Base-by-base conservation (phyloP, 495 filamentous ascomycete species). In the Apodospora peruviana region DNA sequence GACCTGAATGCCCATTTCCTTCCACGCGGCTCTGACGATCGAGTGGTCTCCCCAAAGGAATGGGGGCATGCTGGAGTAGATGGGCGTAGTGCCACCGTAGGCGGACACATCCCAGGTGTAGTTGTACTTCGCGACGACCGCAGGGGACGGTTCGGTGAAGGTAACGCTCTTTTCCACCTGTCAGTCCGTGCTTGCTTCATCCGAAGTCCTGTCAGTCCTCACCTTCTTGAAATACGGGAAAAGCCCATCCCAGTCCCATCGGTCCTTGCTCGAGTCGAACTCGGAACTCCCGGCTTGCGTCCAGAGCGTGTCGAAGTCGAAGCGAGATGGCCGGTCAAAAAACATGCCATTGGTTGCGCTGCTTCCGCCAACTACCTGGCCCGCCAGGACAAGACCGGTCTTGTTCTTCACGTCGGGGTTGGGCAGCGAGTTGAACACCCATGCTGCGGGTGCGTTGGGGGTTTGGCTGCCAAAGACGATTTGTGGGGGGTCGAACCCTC, bases 31-130 rank as follows among this genome's bases (percentile, higher is more conserved):
- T 3, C 58, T 25, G 2, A 45, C 10, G 8, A 51, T 17, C 5
- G 9, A 17, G 23, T 61, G 52, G 36, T 57, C 55, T 25, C 23
- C 58, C 55, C 55, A 61, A 10, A 47, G 47, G 14, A 55, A 61
- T 0, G 52, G 49, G 2, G 55, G 52, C 14, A 55, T 50, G 40
- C 42, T 53, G 8, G 55, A 41, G 24, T 58, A 45, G 23, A 48
- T 48, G 17, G 47, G 47, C 24, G 47, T 49, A 7, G 47, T 35
- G 22, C 16, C 16, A 2, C 47, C 47, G 22, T 29, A 49, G 5
- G 19, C 39, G 1, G 38, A 21, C 17, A 17, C 10, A 25, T 49
- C 25, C 47, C 47, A 49, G 2, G 40, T 43, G 32, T 39, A 50
- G 1, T 24, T 17, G n/a, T 48, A 40, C 24, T 32, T 19, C n/a